These are phyloP conservation scores for Penicillium aurantiogriseum DNA, from an alignment of 2,329 filamentous ascomycete species.

Conservation along the genomic window DNA sequence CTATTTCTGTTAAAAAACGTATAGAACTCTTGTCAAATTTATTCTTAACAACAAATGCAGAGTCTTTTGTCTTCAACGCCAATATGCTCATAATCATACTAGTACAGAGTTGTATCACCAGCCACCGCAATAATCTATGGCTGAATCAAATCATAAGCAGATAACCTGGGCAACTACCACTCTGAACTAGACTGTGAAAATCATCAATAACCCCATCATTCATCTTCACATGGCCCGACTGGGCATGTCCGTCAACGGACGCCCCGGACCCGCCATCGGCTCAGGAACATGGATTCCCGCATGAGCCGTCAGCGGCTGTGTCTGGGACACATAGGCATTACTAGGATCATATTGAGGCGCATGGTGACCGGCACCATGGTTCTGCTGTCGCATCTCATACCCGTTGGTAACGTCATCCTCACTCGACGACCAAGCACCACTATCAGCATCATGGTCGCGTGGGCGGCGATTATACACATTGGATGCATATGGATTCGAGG, in stretches of 20 bases:
- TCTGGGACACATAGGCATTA: constrained; percentile 32
- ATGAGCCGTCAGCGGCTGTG: constrained; percentile 10
- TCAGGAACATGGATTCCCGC: constrained; percentile 8
- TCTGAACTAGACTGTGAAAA: not conserved
- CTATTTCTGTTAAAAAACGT: not conserved
- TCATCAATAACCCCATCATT: constrained; percentile 6
- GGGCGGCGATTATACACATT: constrained; percentile 28
- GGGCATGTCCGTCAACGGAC: constrained; percentile 21
- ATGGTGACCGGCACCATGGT: constrained; percentile 20
- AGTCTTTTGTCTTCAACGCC: not conserved
- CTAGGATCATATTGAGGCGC: constrained; percentile 26
- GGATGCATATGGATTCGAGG: constrained; percentile 27
- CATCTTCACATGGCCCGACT: constrained; percentile 16
- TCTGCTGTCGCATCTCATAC: constrained; percentile 39
- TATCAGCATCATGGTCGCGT: constrained; percentile 31
- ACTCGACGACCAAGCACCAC: constrained; percentile 36
- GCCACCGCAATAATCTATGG: constrained; percentile 2
- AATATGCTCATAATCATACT: constrained; percentile 5
- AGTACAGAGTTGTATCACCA: constrained; percentile 4
- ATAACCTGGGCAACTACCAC: not conserved
- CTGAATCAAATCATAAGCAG: not conserved
- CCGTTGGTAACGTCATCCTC: constrained; percentile 36
- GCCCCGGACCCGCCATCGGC: constrained; percentile 10
- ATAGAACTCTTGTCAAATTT: not conserved
- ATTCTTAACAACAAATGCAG: not conserved